Evolutionary conservation across 176 grass and related monocot genomes (phyloP).

Genomic region (Raddia distichophylla): DNA sequence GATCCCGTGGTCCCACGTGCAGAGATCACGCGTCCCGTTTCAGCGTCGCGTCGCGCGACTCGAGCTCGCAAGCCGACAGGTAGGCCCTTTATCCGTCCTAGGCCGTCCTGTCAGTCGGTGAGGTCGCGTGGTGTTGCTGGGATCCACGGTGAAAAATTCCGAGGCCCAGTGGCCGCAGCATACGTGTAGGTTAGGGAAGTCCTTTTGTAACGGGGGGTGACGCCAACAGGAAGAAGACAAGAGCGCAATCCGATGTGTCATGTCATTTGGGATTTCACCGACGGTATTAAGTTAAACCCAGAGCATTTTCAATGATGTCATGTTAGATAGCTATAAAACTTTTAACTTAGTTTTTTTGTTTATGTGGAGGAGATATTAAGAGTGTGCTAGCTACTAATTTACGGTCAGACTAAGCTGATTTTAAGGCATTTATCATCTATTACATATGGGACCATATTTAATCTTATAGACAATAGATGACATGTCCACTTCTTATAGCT

Average conservation of each 20-base stretch:
- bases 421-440: too few relatives aligned
- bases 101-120: neutral
- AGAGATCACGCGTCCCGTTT: neutral
- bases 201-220: neutral
- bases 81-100: neutral
- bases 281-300: too few relatives aligned
- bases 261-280: neutral
- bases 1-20: conserved; percentile 23
- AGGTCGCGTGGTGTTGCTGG: too few relatives aligned
- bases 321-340: too few relatives aligned
- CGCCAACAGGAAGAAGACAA: neutral
- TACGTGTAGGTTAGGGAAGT: neutral
- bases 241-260: conserved; percentile 4
- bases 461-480: too few relatives aligned
- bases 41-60: neutral
- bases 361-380: too few relatives aligned
- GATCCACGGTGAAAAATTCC: neutral
- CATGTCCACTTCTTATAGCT: too few relatives aligned
- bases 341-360: too few relatives aligned
- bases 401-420: too few relatives aligned
- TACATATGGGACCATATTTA: too few relatives aligned
- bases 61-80: neutral
- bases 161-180: neutral
- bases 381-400: too few relatives aligned
- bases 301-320: too few relatives aligned